These are phyloP conservation scores for Trichoderma asperelloides DNA, from an alignment of 495 filamentous ascomycete genomes.

Conservation along the genomic window DNA sequence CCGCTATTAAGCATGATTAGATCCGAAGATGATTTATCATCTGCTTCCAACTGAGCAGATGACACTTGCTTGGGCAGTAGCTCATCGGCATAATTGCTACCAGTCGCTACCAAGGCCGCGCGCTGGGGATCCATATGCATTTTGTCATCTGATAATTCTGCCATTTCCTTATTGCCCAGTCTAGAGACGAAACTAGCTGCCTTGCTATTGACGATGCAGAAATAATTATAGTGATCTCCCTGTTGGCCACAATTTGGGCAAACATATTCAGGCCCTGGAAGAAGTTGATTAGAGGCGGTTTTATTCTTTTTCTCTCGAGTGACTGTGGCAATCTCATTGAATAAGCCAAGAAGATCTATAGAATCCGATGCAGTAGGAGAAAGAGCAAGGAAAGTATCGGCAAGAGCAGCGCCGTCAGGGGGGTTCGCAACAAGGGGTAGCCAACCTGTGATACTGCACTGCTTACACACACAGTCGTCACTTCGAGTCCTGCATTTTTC, in stretches of 20 bases:
- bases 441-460: conserved; percentile 3
- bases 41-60: not conserved
- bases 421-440: not conserved
- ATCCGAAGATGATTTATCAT: not conserved
- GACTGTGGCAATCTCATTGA: too few relatives aligned
- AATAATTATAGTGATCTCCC: not conserved
- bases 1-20: not conserved
- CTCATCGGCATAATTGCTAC: not conserved
- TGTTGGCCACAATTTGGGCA: not conserved
- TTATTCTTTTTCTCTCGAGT: too few relatives aligned
- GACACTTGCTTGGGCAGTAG: not conserved
- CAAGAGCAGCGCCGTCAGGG: too few relatives aligned
- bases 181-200: not conserved
- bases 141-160: not conserved
- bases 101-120: not conserved
- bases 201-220: too few relatives aligned
- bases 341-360: too few relatives aligned
- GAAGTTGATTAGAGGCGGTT: not conserved
- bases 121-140: not conserved
- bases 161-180: not conserved
- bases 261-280: not conserved
- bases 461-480: not conserved
- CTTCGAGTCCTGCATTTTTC: not conserved
- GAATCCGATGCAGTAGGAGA: too few relatives aligned
- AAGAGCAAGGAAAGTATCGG: too few relatives aligned